These are phyloP conservation scores for Xylaria grammica DNA, from an alignment of 495 filamentous ascomycete genomes.

Conservation along the genomic window DNA sequence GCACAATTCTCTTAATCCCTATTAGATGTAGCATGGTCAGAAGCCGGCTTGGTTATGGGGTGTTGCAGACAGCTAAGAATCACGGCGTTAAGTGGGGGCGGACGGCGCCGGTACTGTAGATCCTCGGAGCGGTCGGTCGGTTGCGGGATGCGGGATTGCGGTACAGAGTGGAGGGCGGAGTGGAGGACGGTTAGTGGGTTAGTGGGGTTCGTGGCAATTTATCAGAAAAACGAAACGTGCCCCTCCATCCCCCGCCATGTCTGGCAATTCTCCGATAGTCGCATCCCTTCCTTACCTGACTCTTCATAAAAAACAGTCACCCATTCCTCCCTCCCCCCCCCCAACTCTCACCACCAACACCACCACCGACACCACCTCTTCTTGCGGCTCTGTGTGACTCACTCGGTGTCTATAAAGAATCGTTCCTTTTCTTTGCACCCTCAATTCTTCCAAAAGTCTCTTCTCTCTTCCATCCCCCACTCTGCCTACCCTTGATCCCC, in stretches of 20 bases:
- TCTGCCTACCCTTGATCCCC: background rate
- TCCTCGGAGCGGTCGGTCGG: too few species aligned
- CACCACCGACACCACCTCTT: background rate
- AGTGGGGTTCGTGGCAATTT: conserved; percentile 20
- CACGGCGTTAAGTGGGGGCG: too few species aligned
- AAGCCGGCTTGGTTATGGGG: too few species aligned
- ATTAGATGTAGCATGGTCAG: too few species aligned
- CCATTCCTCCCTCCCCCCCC: background rate
- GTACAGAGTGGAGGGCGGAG: too few species aligned
- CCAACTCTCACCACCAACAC: background rate
- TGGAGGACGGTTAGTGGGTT: too few species aligned
- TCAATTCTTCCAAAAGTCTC: background rate
- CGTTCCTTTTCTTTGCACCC: background rate
- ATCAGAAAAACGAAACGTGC: conserved; percentile 13
- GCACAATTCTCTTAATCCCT: too few species aligned
- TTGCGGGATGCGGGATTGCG: too few species aligned
- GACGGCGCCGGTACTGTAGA: too few species aligned
- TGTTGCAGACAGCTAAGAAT: too few species aligned
- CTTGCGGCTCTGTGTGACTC: conserved; percentile 4
- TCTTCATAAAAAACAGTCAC: conserved; percentile 15
- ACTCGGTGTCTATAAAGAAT: conserved; percentile 15
- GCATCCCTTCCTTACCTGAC: background rate
- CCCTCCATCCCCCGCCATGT: conserved; percentile 17
- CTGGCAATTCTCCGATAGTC: background rate
- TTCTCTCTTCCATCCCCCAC: background rate